Evolutionary conservation across 2,329 filamentous ascomycete genomes (phyloP).

Genomic region (Diaporthe citri): DNA sequence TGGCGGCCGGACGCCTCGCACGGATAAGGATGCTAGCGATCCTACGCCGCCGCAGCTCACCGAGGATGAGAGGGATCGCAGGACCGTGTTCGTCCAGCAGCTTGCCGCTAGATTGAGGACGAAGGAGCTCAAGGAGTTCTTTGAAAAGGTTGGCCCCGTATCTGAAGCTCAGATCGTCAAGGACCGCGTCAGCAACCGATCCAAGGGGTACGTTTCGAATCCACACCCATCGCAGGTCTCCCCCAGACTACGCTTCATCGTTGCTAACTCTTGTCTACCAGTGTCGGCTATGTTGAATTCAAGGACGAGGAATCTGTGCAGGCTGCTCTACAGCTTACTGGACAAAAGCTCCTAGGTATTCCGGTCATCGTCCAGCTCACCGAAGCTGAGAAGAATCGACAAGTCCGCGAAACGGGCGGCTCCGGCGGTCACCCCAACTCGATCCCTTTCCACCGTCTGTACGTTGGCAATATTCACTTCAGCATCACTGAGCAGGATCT

Average conservation of each 20-base stretch:
- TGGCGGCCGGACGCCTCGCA: slow-evolving; percentile 56
- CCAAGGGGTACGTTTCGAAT: slow-evolving; percentile 83
- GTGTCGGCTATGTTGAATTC: slow-evolving; percentile 99
- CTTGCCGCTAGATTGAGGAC: slow-evolving; percentile 93
- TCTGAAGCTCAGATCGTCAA: slow-evolving; percentile 99
- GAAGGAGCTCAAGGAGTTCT: slow-evolving; percentile 93
- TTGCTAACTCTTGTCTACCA: slow-evolving; percentile 53
- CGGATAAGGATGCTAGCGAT: slow-evolving; percentile 67
- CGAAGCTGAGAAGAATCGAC: slow-evolving; percentile 99
- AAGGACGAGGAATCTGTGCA: slow-evolving; percentile 94
- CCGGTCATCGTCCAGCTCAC: slow-evolving; percentile 98
- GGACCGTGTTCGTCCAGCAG: slow-evolving; percentile 98
- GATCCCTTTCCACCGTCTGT: slow-evolving; percentile 96
- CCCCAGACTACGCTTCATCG: not conserved
- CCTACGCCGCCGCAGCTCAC: slow-evolving; percentile 76
- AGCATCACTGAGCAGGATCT: slow-evolving; percentile 97
- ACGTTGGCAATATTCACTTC: slow-evolving; percentile 99
- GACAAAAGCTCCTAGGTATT: slow-evolving; percentile 97
- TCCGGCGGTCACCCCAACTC: slow-evolving; percentile 79
- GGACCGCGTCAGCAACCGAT: slow-evolving; percentile 94
- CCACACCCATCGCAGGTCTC: not conserved
- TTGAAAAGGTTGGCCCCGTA: slow-evolving; percentile 93
- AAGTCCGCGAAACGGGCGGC: slow-evolving; percentile 85
- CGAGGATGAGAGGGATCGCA: slow-evolving; percentile 95
- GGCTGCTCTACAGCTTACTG: slow-evolving; percentile 96